Conservation (phyloP, 2,329 filamentous ascomycete genomes). For the Trichoderma aggressivum region DNA sequence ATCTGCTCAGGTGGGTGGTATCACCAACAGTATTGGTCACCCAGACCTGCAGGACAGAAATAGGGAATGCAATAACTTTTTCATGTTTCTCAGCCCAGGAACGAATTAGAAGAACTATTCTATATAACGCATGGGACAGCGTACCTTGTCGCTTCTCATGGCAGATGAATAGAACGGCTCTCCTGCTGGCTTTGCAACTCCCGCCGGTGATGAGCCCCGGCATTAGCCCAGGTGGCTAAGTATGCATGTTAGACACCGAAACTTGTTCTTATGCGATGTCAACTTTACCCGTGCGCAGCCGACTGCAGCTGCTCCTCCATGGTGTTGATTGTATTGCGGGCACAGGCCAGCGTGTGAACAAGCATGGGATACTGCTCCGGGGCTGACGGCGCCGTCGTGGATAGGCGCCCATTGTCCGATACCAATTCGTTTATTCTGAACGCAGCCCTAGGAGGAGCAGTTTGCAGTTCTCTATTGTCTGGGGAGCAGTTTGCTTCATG, state of each 20-base stretch:
- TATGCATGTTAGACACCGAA: slow-evolving; percentile 9
- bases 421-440: background rate
- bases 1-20: slow-evolving; percentile 8
- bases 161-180: background rate
- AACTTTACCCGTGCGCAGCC: background rate
- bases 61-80: background rate
- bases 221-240: slow-evolving; percentile 2
- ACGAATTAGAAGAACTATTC: background rate
- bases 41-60: background rate
- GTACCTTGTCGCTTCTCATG: background rate
- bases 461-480: background rate
- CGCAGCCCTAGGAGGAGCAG: background rate
- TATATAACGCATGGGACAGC: background rate
- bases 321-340: background rate
- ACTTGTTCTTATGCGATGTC: background rate
- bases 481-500: background rate
- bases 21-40: slow-evolving; percentile 9
- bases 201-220: background rate
- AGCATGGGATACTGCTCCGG: background rate
- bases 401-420: slow-evolving; percentile 5
- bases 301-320: background rate
- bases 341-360: slow-evolving; percentile 14
- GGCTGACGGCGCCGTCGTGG: background rate
- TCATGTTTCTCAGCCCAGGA: background rate
- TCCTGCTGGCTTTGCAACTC: background rate